A percentile compares a stretch with the other conserved stretches of the same genome.
Conservation (phyloP, 257 asterid genomes). For the Solanum tacnaense region DNA sequence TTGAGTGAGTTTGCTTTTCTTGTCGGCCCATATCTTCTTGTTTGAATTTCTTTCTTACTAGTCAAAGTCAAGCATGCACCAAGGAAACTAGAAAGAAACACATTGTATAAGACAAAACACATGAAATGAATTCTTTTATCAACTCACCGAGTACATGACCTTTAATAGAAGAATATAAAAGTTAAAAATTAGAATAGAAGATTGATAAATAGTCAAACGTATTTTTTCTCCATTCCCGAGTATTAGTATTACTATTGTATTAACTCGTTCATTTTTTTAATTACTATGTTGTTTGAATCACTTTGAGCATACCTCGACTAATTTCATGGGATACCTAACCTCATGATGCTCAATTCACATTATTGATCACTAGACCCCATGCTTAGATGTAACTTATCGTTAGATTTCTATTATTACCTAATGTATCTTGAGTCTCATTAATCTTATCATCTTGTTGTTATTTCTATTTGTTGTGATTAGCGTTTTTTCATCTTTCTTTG, state of each 20-base stretch:
- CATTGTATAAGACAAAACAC: not conserved
- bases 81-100: not conserved
- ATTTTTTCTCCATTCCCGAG: not conserved
- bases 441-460: not conserved
- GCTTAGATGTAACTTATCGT: not conserved
- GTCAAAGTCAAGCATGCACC: constrained; percentile 44
- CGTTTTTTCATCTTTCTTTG: not conserved
- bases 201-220: rapidly evolving
- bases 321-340: not conserved
- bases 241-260: not conserved
- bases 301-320: rapidly evolving
- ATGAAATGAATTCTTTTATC: not conserved
- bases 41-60: constrained; percentile 8
- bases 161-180: not conserved
- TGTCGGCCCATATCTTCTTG: constrained; percentile 14
- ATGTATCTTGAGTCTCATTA: not conserved
- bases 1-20: not conserved
- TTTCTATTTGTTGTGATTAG: not conserved
- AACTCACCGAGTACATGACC: not conserved
- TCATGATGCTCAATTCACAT: not conserved
- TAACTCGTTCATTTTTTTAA: not conserved
- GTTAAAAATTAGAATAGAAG: not conserved
- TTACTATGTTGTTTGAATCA: not conserved
- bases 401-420: not conserved
- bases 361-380: not conserved